phyloP scores from a whole-genome alignment of 108 stramenopile species.

The Cyclotella baltica region DNA sequence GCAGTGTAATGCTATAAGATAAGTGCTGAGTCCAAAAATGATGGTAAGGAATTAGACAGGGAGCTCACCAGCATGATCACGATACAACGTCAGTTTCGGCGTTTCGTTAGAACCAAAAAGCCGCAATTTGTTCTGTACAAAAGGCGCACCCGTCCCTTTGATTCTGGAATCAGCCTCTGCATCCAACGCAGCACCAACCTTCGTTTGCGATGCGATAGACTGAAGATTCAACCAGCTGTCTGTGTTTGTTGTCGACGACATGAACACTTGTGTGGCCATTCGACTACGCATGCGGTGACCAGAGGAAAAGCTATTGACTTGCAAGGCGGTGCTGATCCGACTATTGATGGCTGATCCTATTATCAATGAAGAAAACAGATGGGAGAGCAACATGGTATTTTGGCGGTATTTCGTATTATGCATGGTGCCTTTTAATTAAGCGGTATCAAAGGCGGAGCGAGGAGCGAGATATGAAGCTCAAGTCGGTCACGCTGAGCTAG shows the following conservation, averaged over 20 bases:
- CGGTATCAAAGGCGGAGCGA: too few species aligned
- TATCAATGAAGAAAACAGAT: not conserved
- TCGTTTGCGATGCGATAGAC: constrained; percentile 46
- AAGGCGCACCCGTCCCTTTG: constrained; percentile 65
- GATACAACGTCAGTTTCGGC: constrained; percentile 72
- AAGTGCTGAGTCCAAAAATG: too few species aligned
- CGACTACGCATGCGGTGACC: not conserved
- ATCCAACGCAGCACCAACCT: constrained; percentile 72
- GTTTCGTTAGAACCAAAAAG: constrained; percentile 56
- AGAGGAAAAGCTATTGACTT: not conserved
- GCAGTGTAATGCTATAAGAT: too few species aligned
- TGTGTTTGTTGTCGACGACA: constrained; percentile 31
- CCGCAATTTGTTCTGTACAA: constrained; percentile 80
- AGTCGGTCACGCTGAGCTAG: too few species aligned
- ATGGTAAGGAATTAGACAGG: too few species aligned
- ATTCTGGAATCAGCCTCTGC: constrained; percentile 60
- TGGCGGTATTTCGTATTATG: not conserved
- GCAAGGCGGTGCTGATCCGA: too few species aligned
- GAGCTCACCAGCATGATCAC: constrained; percentile 81
- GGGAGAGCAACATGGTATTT: not conserved
- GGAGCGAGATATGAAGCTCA: too few species aligned
- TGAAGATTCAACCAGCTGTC: constrained; percentile 44
- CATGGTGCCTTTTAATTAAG: too few species aligned
- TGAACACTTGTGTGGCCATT: constrained; percentile 10
- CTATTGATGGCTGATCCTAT: not conserved